Evolutionary conservation across 2,329 filamentous ascomycete species (phyloP), one percentile per base, ranked within the genome.

Genomic region (Lasiodiplodia citricola): DNA sequence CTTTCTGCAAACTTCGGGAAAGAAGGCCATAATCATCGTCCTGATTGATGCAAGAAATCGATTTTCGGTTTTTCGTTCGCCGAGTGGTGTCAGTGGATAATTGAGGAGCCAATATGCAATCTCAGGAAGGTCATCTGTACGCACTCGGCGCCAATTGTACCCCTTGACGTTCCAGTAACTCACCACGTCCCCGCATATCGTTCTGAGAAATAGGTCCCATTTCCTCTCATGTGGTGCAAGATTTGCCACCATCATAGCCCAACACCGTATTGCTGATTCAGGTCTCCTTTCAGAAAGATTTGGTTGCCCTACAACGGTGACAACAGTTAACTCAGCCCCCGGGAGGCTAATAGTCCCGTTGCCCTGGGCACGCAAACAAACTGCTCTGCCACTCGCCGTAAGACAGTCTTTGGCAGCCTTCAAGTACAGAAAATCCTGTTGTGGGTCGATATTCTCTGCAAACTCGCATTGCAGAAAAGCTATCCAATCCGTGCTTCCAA

Each of bases 1-100:
- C 7, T n/a, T n/a, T 2, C 10, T 14, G n/a, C 1, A 4, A 1
- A 2, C 7, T 2, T 21, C n/a, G 3, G 18, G 18, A 1, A 21
- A 11, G 2, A 3, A n/a, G 4, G 21, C n/a, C 7, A 47, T 1
- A 3, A 21, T 3, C 8, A 8, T 8, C 2, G 18, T 0, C 10
- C 41, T 21, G 41, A 21, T 47, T 16, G 6, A 2, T 3, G 18
- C 2, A 47, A 47, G 0, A n/a, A 6, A 8, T 10, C 18, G 10
- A 2, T 21, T 3, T 2, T 2, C 6, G 6, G 5, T 1, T n/a
- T 8, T 2, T 5, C 3, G 14, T 14, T 47, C 3, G 1, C 4
- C 18, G 5, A 21, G 2, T 3, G 18, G 44, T 21, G 5, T 8
- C 0, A 4, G 2, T 4, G n/a, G 8, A 11, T 3, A 0, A 3